Evolutionary conservation across 106 monocot species (phyloP).

Genomic region (Posidonia australis): DNA sequence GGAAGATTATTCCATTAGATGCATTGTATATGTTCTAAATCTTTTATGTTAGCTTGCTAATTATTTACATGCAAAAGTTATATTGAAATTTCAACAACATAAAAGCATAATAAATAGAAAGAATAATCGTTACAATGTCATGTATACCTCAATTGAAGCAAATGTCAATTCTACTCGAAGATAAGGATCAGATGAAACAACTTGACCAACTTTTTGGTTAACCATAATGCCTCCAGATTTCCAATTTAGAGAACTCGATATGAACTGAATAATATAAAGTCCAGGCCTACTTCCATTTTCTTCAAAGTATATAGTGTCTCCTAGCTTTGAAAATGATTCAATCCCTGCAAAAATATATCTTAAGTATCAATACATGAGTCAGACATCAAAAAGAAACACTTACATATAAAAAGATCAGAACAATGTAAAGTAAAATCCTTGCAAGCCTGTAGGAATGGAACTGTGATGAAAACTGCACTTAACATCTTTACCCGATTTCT

Average conservation of each 20-base stretch:
- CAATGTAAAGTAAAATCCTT: not conserved
- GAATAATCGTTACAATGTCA: no score
- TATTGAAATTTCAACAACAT: no score
- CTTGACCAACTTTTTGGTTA: conserved; percentile 13
- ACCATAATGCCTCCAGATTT: conserved; percentile 13
- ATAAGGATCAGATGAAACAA: conserved; percentile 11
- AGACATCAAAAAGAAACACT: no score
- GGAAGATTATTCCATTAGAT: not conserved
- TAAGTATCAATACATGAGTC: no score
- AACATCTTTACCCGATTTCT: no score
- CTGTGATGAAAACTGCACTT: no score
- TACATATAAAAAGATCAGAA: no score
- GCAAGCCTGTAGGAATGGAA: no score
- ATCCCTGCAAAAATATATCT: conserved; percentile 13
- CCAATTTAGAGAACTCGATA: conserved; percentile 26
- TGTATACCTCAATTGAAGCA: conserved; percentile 11
- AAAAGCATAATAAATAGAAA: no score
- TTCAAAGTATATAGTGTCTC: conserved; percentile 35
- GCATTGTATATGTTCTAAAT: no score
- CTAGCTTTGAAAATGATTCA: conserved; percentile 32
- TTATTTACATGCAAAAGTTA: no score
- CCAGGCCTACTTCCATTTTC: conserved; percentile 4
- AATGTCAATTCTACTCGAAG: conserved; percentile 13
- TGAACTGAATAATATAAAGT: conserved; percentile 17
- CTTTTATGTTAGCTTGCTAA: no score